Base-by-base conservation (phyloP, 306 rosid species). In the Cucurbita maxima region DNA sequence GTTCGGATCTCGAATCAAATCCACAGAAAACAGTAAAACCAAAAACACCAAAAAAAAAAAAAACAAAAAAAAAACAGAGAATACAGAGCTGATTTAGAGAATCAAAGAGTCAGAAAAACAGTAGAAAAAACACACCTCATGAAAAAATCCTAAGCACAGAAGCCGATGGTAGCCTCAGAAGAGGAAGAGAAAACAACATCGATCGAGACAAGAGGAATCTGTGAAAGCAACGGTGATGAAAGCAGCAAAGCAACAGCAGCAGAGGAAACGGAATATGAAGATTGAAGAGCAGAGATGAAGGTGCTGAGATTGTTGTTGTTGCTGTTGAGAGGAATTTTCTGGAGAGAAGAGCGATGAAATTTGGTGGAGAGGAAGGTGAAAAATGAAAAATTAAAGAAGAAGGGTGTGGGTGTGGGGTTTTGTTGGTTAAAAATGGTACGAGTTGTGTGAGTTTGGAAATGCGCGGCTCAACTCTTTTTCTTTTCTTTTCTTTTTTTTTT, bases 1-100 rank as follows among this genome's bases (percentile, higher is more conserved):
- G 18, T 22, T 44, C 66, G 58, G 79, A 75, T 79, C 76, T 68
- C 64, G 76, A 30, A 58, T 37, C 41, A 44, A 48, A 79, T 41
- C 56, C 40, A 73, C 34, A 47, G 37, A 20, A 10, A 47, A 14
- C 74, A 36, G 63, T 14, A 48, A 41, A 51, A 56, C 9, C 16
- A 30, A n/a, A 71, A 14, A 54, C 47, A 54, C n/a, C 16, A n/a
- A 8, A 60, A 7, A 38, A 52, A 22, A 38, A 52, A 22, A 25
- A n/a, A 4, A 60, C 6, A 38, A 52, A 22, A 25, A 18, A 55
- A 30, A 48, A 69, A 48, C 73, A 45, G 41, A 48, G 16, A 20
- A 66, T 22, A 44, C 11, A 14, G 18, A 69, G 73, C 58, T 69
- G 73, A 69, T 25, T 69, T 47, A 69, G 73, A 69, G 57, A 44